Base-by-base conservation (phyloP, 768 basidiomycete genomes). In the Russula abietina region DNA sequence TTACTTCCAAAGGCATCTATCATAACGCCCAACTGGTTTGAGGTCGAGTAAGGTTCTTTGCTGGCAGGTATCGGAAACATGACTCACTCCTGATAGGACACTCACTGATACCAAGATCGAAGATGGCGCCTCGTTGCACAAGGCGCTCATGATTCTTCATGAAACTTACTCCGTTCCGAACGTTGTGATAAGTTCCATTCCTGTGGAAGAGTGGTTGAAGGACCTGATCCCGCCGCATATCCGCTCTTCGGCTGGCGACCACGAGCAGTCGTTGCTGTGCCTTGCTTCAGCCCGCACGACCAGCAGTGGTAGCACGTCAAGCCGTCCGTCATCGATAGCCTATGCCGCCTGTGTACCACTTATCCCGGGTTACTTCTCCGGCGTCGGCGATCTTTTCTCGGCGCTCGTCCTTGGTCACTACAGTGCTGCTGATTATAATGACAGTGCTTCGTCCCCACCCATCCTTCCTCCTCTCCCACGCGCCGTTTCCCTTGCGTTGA, bases 11-110 rank as follows among this genome's bases (percentile, higher is more conserved):
- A 85, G n/a, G 88, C 97, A 3, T 91, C 91, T 0, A 86, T 98
- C 53, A 98, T 98, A 67, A 93, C 97, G 0, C 97, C 97, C 0
- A 99, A 99, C 71, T 97, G 94, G 84, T 99, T 94, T 69, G 97
- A 99, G 77, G 90, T 89, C 65, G 96, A 98, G 93, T 95, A 71
- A 46, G 45, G 86, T 73, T 16, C 64, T 45, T n/a, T n/a, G 17
- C 51, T 30, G 49, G 48, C 28, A 17, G 11, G 10, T 22, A 24
- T 32, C 30, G 46, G 33, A 22, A 12, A 56, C 17, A 6, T 32
- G 46, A 26, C 59, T 61, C 55, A 50, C 22, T 5, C 32, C 8
- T 33, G 33, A 4, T 65, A 98, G 94, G 75, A 77, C 86, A 3
- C 78, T 99, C 19, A 93, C 96, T 0, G 82, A 85, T 32, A 77